Conservation (phyloP, 306 rosid genomes). For the Cercis canadensis region DNA sequence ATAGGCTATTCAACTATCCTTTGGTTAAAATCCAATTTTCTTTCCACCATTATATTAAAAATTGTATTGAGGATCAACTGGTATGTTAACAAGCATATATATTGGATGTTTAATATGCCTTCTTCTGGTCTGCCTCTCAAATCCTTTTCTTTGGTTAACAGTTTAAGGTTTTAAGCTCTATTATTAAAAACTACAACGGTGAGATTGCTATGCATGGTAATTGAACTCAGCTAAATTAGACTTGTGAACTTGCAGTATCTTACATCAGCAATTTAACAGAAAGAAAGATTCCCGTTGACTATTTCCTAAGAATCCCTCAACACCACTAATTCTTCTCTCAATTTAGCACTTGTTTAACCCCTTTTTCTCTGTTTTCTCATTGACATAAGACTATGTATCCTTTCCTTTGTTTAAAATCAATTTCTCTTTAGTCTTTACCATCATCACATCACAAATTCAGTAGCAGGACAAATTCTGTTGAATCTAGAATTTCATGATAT, state of each 20-base stretch:
- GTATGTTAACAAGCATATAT: conserved; percentile 9
- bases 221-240: neutral
- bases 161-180: neutral
- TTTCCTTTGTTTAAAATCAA: too few relatives aligned
- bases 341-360: too few relatives aligned
- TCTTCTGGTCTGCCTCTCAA: conserved; percentile 27
- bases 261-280: neutral
- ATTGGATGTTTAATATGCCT: neutral
- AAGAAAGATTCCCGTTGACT: neutral
- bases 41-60: too few relatives aligned
- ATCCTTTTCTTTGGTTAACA: conserved; percentile 28
- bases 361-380: too few relatives aligned
- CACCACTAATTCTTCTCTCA: neutral
- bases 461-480: neutral
- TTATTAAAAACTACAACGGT: neutral
- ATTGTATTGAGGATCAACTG: conserved; percentile 4
- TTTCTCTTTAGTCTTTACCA: too few relatives aligned
- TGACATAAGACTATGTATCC: too few relatives aligned
- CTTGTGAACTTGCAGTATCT: conserved; percentile 3
- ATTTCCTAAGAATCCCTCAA: too few relatives aligned
- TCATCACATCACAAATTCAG: neutral
- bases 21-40: too few relatives aligned
- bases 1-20: too few relatives aligned
- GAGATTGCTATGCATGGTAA: neutral
- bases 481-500: neutral